phyloP scores from a whole-genome alignment of 441 rosid species.

The Adansonia rubrostipa region DNA sequence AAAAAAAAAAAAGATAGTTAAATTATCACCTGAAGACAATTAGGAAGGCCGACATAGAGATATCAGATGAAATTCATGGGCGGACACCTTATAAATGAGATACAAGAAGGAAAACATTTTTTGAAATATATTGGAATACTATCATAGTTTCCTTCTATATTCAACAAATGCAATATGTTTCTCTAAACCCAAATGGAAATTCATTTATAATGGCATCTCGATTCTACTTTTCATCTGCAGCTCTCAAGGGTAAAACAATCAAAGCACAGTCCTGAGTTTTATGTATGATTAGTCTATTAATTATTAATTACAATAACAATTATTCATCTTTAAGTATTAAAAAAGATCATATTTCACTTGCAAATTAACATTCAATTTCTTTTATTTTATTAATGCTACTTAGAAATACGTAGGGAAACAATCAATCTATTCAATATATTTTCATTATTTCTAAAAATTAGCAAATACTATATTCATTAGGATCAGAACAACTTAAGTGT shows the following conservation, averaged over 20 bases:
- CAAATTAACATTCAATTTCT: neutral
- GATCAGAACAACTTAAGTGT: neutral
- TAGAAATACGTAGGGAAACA: neutral
- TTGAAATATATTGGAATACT: neutral
- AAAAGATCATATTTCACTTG: neutral
- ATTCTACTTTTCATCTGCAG: neutral
- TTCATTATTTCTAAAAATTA: neutral
- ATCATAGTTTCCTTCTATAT: conserved; percentile 9
- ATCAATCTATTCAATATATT: neutral
- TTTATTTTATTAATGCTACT: neutral
- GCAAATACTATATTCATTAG: neutral
- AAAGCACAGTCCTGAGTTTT: neutral
- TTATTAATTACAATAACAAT: neutral
- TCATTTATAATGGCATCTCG: neutral
- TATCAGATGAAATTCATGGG: neutral
- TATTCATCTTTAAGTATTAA: neutral
- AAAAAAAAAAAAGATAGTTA: neutral
- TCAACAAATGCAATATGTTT: neutral
- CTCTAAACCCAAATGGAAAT: neutral
- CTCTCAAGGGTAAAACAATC: conserved; percentile 9
- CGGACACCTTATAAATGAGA: neutral
- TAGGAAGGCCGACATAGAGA: neutral
- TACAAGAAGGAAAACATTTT: neutral
- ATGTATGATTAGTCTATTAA: neutral
- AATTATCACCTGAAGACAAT: neutral